Evolutionary conservation across 495 filamentous ascomycete species (phyloP).

Genomic region (Patellaria atrata): DNA sequence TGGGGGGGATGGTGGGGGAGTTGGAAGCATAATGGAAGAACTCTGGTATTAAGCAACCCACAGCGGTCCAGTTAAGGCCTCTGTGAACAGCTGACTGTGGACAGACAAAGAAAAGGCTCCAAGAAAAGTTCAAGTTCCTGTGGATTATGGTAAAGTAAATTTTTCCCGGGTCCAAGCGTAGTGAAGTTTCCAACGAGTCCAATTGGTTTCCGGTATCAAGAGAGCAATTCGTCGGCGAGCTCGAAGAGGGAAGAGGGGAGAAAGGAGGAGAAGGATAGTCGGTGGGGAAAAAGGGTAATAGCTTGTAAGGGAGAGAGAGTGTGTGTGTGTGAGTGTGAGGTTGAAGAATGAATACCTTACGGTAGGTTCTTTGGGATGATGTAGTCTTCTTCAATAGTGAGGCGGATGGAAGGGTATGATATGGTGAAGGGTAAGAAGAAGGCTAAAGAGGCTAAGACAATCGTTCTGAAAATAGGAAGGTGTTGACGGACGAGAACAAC

Average conservation of each 20-base stretch:
- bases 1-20: slow-evolving; percentile 45
- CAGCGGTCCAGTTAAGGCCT: slow-evolving; percentile 24
- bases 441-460: slow-evolving; percentile 11
- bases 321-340: slow-evolving; percentile 4
- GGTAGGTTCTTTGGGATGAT: too few relatives aligned
- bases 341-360: not conserved
- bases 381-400: too few relatives aligned
- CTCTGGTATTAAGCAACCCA: slow-evolving; percentile 7
- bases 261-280: slow-evolving; percentile 12
- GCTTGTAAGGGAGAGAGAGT: slow-evolving; percentile 1
- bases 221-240: too few relatives aligned
- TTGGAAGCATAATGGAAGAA: slow-evolving; percentile 38
- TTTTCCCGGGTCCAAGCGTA: slow-evolving; percentile 4
- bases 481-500: too few relatives aligned
- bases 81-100: slow-evolving; percentile 6
- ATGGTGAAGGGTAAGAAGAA: not conserved
- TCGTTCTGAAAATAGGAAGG: slow-evolving; percentile 18
- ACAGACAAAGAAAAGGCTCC: slow-evolving; percentile 1
- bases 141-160: slow-evolving; percentile 2
- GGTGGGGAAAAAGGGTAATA: slow-evolving; percentile 8
- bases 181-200: not conserved
- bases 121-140: too few relatives aligned
- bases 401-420: slow-evolving; percentile 16
- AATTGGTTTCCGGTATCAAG: too few relatives aligned
- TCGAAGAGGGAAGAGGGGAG: slow-evolving; percentile 1